phyloP scores from a whole-genome alignment of 805 yeast species.

The Wickerhamomyces ciferrii region DNA sequence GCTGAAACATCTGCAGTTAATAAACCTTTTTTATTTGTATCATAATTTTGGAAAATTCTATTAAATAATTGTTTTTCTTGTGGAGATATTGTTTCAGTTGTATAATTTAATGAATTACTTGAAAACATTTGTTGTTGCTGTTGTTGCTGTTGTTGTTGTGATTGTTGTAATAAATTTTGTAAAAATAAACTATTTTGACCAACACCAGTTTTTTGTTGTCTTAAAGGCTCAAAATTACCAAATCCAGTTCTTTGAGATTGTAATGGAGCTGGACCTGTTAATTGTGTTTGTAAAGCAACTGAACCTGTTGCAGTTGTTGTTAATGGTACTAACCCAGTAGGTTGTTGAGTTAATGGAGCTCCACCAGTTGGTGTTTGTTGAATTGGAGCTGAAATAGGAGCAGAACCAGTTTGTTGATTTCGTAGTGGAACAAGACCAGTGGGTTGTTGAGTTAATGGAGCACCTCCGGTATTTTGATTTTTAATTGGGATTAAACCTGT shows the following conservation, averaged over 20 bases:
- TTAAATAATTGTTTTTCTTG: slow-evolving; percentile 86
- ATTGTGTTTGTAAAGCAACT: slow-evolving; percentile 8
- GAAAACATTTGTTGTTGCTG: slow-evolving; percentile 16
- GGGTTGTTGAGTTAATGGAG: slow-evolving; percentile 45
- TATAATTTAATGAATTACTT: slow-evolving; percentile 26
- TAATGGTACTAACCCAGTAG: slow-evolving; percentile 23
- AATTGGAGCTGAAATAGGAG: slow-evolving; percentile 7
- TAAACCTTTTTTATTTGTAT: slow-evolving; percentile 59
- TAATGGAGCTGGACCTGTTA: slow-evolving; percentile 21
- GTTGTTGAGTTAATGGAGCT: slow-evolving; percentile 19
- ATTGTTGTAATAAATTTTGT: slow-evolving; percentile 62
- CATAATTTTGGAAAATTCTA: slow-evolving; percentile 88
- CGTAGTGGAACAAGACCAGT: slow-evolving; percentile 25
- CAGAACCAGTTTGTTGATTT: slow-evolving; percentile 23
- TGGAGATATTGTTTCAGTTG: slow-evolving; percentile 53
- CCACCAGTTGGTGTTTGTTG: slow-evolving; percentile 44
- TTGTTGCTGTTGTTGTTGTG: slow-evolving; percentile 11
- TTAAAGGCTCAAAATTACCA: slow-evolving; percentile 24
- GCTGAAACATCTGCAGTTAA: slow-evolving; percentile 85
- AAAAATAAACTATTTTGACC: slow-evolving; percentile 36
- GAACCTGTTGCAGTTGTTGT: slow-evolving; percentile 32
- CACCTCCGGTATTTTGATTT: background rate
- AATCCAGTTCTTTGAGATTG: slow-evolving; percentile 63
- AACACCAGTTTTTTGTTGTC: slow-evolving; percentile 39
- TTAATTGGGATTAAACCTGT: slow-evolving; percentile 38